Evolutionary conservation across 768 basidiomycete species (phyloP).

Genomic region (Naematelia aurantialba): DNA sequence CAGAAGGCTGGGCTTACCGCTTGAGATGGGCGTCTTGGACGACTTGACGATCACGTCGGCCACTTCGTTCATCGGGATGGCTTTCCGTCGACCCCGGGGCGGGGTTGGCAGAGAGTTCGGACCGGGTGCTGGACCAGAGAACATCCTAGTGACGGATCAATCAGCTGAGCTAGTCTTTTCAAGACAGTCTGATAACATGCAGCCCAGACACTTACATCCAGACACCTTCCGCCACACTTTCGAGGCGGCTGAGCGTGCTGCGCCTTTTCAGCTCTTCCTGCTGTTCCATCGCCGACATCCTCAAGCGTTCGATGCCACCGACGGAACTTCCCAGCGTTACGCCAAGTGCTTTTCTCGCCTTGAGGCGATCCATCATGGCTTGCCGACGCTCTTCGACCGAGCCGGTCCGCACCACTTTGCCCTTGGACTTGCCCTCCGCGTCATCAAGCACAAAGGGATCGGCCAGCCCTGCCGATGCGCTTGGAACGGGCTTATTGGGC

Average conservation of each 20-base stretch:
- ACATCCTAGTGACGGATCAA: conserved; percentile 39
- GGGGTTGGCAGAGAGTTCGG: conserved; percentile 27
- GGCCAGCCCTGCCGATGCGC: conserved; percentile 21
- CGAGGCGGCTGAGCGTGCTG: conserved; percentile 48
- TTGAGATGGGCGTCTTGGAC: conserved; percentile 50
- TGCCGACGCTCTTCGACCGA: conserved; percentile 42
- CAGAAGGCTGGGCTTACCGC: conserved; percentile 29
- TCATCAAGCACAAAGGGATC: conserved; percentile 37
- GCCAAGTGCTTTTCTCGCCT: conserved; percentile 35
- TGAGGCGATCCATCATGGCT: conserved; percentile 47
- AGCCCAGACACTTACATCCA: conserved; percentile 50
- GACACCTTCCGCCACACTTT: conserved; percentile 48
- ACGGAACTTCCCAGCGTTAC: conserved; percentile 29
- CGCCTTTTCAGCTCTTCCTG: conserved; percentile 48
- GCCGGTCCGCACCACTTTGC: conserved; percentile 26
- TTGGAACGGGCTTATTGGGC: conserved; percentile 15
- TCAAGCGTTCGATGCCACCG: conserved; percentile 5
- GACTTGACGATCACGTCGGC: conserved; percentile 49
- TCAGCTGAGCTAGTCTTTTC: conserved; percentile 3
- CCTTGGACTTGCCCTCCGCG: conserved; percentile 14
- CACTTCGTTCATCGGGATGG: conserved; percentile 48
- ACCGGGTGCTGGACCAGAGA: conserved; percentile 34
- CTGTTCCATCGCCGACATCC: conserved; percentile 28
- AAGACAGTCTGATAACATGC: neutral
- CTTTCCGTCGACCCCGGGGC: conserved; percentile 35